A percentile compares a stretch with the other conserved stretches of the same genome.
These are phyloP conservation scores for Trichoderma sp. DNA, from an alignment of 2,329 filamentous ascomycete species.

Conservation along the genomic window DNA sequence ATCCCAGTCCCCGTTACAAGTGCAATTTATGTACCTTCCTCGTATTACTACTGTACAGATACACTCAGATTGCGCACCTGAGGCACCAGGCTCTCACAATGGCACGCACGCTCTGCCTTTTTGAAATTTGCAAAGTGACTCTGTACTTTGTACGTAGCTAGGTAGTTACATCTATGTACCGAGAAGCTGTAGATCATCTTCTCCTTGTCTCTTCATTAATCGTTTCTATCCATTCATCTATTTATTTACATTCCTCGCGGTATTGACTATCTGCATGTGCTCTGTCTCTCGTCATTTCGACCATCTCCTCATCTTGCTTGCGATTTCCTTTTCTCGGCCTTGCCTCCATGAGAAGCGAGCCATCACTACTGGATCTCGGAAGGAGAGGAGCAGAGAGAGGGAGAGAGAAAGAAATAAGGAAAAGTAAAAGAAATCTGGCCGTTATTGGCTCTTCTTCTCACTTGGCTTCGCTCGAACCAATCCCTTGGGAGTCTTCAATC, in stretches of 20 bases:
- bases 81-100: background rate
- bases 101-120: background rate
- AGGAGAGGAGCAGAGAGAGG: background rate
- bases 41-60: background rate
- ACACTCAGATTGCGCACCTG: background rate
- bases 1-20: background rate
- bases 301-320: background rate
- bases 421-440: background rate
- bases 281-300: background rate
- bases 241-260: background rate
- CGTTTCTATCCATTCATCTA: background rate
- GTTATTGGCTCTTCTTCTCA: conserved; percentile 31
- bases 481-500: conserved; percentile 64
- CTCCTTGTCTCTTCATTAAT: background rate
- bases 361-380: background rate
- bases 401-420: background rate
- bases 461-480: conserved; percentile 25
- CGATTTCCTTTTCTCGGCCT: background rate
- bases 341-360: background rate
- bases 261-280: background rate
- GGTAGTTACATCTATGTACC: background rate
- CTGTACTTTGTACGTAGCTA: background rate
- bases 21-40: background rate
- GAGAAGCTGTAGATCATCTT: background rate
- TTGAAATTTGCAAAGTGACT: background rate